Base-by-base conservation (phyloP, 768 basidiomycete genomes). In the Rhizopogon rudus region DNA sequence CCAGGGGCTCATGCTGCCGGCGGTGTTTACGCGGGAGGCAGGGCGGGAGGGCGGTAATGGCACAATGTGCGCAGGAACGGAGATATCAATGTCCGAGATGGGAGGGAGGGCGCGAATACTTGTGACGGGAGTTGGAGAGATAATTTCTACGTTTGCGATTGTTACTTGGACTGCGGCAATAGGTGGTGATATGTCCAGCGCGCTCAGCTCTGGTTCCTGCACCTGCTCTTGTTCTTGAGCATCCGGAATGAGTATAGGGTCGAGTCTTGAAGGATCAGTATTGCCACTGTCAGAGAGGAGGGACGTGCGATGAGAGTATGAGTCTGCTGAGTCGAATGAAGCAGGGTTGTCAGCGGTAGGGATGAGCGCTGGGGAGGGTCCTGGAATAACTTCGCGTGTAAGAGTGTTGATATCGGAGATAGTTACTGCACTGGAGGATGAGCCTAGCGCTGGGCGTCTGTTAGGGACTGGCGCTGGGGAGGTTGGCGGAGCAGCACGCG, bases 331-430 rank as follows among this genome's bases (percentile, higher is more conserved):
- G 33, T 49, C 17, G 33, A 8, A 28, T 52, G 57, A 43, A 53
- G 33, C 12, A 51, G 35, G 46, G 20, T 37, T 20, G 8, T 37
- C 33, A 31, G 58, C 52, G 40, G 60, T 57, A 51, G 70, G 61
- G 59, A 71, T 63, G 41, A 70, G 50, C 8, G 64, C 44, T 16
- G 68, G 70, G 0, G 69, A 71, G 13, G 67, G 59, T 31, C 56
- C 57, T 5, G 53, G 58, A 49, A 37, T 44, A 42, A 64, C 54
- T 39, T 63, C 39, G 16, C 57, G 62, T 7, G 48, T 49, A 49
- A 22, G 48, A 16, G 22, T 49, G 3, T 49, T 25, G 14, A 16
- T 53, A 53, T 37, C 59, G 61, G 35, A 49, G 22, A 20, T 5
- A 10, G 70, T 67, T 4, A 62, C 28, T 22, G 62, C 33, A 40